Percentiles rank a stretch among this genome's conserved stretches.
These are phyloP conservation scores for Saturnispora dispora DNA, from an alignment of 805 yeast species.

Conservation along the genomic window DNA sequence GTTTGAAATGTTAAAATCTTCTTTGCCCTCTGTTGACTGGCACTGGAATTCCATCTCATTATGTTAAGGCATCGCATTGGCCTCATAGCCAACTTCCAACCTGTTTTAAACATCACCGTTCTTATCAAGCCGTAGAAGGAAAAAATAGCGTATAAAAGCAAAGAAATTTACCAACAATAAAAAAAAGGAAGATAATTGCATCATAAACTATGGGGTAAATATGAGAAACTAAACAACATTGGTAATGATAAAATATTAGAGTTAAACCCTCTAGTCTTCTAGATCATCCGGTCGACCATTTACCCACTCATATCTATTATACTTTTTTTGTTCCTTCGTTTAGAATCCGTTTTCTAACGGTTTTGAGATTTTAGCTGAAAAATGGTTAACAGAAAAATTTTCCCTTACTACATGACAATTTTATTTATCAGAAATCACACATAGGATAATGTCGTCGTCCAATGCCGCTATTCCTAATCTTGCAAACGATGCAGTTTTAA, in stretches of 20 bases:
- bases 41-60: neutral
- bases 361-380: neutral
- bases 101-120: neutral
- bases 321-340: neutral
- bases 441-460: constrained; percentile 12
- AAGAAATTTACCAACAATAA: neutral
- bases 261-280: neutral
- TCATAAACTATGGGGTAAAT: neutral
- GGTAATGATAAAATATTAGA: neutral
- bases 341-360: neutral
- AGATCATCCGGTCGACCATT: too few species aligned
- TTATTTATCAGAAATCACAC: neutral
- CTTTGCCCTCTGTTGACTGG: constrained; percentile 9
- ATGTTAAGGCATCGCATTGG: neutral
- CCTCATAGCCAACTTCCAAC: neutral
- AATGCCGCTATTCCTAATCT: constrained; percentile 46
- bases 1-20: constrained; percentile 12
- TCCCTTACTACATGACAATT: neutral
- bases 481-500: constrained; percentile 87
- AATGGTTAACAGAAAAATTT: neutral
- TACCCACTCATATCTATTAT: too few species aligned
- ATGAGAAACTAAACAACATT: neutral
- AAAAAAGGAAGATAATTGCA: neutral
- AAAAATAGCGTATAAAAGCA: neutral
- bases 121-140: neutral